phyloP scores from a whole-genome alignment of 495 filamentous ascomycete species.

The Physcia stellaris region DNA sequence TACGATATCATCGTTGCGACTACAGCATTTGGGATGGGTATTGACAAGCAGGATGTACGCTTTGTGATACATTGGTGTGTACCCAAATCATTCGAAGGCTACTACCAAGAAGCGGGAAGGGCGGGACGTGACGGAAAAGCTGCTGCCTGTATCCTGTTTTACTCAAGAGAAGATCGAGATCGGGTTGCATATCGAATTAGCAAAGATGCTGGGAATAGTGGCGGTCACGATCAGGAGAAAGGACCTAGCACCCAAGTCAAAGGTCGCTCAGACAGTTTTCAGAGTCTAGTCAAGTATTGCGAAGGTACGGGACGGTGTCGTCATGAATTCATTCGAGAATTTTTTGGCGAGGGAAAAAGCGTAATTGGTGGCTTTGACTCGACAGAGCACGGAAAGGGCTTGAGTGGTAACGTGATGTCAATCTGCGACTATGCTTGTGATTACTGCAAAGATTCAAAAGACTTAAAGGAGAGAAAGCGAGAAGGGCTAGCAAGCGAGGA shows the following conservation, averaged over 20 bases:
- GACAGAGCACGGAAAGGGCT: not conserved
- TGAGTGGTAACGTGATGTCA: conserved; percentile 22
- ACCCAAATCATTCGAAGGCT: conserved; percentile 86
- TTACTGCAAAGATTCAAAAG: conserved; percentile 62
- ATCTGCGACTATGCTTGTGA: conserved; percentile 81
- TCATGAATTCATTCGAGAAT: conserved; percentile 61
- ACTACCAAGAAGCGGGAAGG: conserved; percentile 88
- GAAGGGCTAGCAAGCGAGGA: conserved; percentile 54
- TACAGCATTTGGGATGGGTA: conserved; percentile 95
- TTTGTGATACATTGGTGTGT: conserved; percentile 92
- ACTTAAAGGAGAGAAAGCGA: conserved; percentile 48
- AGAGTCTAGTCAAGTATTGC: conserved; percentile 63
- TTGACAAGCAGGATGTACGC: conserved; percentile 85
- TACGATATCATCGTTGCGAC: conserved; percentile 92
- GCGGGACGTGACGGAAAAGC: conserved; percentile 84
- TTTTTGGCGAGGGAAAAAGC: conserved; percentile 82
- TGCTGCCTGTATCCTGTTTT: conserved; percentile 75
- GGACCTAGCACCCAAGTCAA: conserved; percentile 6
- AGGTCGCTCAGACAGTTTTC: conserved; percentile 27
- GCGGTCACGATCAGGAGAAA: conserved; percentile 5
- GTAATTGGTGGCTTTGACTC: no score
- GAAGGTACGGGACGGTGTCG: conserved; percentile 60
- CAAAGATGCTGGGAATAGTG: conserved; percentile 16
- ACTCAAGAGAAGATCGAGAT: conserved; percentile 71
- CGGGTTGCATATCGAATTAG: conserved; percentile 43